phyloP scores from a whole-genome alignment of 2,329 filamentous ascomycete genomes.

The Hymenoscyphus fructigenus region DNA sequence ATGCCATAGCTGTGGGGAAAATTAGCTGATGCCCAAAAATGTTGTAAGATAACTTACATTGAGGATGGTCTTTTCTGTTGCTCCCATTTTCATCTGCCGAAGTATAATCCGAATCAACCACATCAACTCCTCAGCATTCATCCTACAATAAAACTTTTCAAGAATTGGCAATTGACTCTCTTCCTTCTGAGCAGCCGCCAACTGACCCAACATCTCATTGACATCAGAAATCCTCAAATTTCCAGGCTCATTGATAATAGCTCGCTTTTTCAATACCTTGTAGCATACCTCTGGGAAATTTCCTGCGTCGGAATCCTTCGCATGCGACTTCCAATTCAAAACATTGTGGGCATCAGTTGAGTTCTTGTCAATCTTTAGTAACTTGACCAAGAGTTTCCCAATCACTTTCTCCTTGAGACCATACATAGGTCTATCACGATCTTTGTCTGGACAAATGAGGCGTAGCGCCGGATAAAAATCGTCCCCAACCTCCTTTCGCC shows the following conservation, averaged over 20 bases:
- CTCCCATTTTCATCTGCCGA: slow-evolving; percentile 70
- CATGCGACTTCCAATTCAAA: slow-evolving; percentile 89
- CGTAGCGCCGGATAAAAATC: slow-evolving; percentile 94
- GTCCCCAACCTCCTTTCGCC: slow-evolving; percentile 83
- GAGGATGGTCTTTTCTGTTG: slow-evolving; percentile 86
- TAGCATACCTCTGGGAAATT: slow-evolving; percentile 91
- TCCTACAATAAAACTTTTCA: slow-evolving; percentile 78
- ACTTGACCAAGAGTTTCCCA: slow-evolving; percentile 84
- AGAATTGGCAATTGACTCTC: slow-evolving; percentile 82
- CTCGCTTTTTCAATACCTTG: slow-evolving; percentile 81
- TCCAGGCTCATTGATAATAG: slow-evolving; percentile 71
- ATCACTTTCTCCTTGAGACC: slow-evolving; percentile 91
- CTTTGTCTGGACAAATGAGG: slow-evolving; percentile 88
- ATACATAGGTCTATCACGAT: slow-evolving; percentile 89
- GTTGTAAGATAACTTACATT: slow-evolving; percentile 41
- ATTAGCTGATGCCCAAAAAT: slow-evolving; percentile 10
- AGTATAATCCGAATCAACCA: slow-evolving; percentile 95
- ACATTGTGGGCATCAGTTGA: slow-evolving; percentile 86
- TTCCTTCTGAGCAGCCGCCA: slow-evolving; percentile 75
- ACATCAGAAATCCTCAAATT: slow-evolving; percentile 86
- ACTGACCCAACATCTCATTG: slow-evolving; percentile 77
- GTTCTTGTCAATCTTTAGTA: slow-evolving; percentile 87
- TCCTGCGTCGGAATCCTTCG: slow-evolving; percentile 64
- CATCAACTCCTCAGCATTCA: slow-evolving; percentile 91
- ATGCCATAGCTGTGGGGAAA: slow-evolving; percentile 71